Evolutionary conservation across 2,329 filamentous ascomycete genomes (phyloP), one percentile per base, ranked within the genome.

Genomic region (Raffaelea ambrosiae): DNA sequence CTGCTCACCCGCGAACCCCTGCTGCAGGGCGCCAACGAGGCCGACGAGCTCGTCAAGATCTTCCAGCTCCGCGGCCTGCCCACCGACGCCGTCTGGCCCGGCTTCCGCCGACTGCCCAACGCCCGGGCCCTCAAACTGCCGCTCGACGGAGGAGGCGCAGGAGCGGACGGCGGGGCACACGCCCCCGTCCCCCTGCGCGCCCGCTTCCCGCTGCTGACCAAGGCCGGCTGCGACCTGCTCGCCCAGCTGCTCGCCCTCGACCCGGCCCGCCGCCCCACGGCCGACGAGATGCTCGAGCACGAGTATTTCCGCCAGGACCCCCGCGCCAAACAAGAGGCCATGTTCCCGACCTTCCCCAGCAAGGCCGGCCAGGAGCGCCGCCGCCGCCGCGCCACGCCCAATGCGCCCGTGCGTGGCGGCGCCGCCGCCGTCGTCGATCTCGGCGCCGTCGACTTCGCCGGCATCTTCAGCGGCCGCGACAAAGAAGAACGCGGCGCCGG

Each of bases 271-370:
- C 73, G 93, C 18, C 88, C 88, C 0, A 74, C 77, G 2, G 88
- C 91, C 1, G 71, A 71, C 44, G 78, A 89, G 51, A 82, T 94
- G 62, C 73, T 97, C 33, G 70, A 74, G 43, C 88, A 96, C 63
- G 73, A 81, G 33, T 98, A 95, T 64, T 98, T 98, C 65, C 72
- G 65, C 18, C 90, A 97, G 67, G 85, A 94, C 56, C 93, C 93
- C 1, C 86, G 86, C 51, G 88, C 90, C 1, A 97, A 97, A 68
- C 82, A 84, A 8, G 85, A 88, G 61, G 85, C 84, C 58, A 84
- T 98, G 83, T 97, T 98, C 61, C 93, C 93, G 3, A 97, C 93
- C 0, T 98, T 97, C 63, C 93, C 93, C 0, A 93, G 86, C 58
- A 96, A 95, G 65, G 93, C 93, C 0, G 88, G 89, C 2, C 86